phyloP scores from a whole-genome alignment of 2,329 filamentous ascomycete species.

The Zalaria sp. region DNA sequence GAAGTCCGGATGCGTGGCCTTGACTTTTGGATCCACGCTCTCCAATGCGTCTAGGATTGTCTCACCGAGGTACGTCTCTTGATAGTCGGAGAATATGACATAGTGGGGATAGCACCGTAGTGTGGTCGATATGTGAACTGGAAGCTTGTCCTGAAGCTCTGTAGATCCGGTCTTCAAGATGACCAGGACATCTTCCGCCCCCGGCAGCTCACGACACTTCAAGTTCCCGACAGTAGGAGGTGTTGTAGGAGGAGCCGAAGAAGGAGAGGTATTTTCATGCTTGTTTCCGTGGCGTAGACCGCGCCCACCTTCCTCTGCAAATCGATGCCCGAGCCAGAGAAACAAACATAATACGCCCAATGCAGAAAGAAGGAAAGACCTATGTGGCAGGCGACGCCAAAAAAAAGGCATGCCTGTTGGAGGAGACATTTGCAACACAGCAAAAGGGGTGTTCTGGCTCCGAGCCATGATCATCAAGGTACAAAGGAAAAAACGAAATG shows the following conservation, averaged over 20 bases:
- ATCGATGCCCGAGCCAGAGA: too few species aligned
- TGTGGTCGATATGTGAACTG: conserved; percentile 19
- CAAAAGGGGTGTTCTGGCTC: too few species aligned
- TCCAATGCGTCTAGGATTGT: conserved; percentile 17
- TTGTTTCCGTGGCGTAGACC: too few species aligned
- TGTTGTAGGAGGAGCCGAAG: neutral
- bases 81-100: conserved; percentile 24
- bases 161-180: conserved; percentile 27
- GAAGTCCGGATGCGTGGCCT: conserved; percentile 11
- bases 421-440: too few species aligned
- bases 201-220: conserved; percentile 9
- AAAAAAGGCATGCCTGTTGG: too few species aligned
- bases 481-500: too few species aligned
- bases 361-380: neutral
- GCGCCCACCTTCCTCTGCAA: too few species aligned
- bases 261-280: neutral
- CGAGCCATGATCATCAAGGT: too few species aligned
- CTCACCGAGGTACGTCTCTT: conserved; percentile 19
- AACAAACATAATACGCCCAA: neutral
- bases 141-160: conserved; percentile 16
- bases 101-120: conserved; percentile 18
- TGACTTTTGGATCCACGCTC: conserved; percentile 7
- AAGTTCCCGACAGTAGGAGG: neutral
- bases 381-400: neutral
- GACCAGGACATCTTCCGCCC: conserved; percentile 36